These are phyloP conservation scores for Leccinum longicurvipes DNA, from an alignment of 768 basidiomycete genomes.

Conservation along the genomic window DNA sequence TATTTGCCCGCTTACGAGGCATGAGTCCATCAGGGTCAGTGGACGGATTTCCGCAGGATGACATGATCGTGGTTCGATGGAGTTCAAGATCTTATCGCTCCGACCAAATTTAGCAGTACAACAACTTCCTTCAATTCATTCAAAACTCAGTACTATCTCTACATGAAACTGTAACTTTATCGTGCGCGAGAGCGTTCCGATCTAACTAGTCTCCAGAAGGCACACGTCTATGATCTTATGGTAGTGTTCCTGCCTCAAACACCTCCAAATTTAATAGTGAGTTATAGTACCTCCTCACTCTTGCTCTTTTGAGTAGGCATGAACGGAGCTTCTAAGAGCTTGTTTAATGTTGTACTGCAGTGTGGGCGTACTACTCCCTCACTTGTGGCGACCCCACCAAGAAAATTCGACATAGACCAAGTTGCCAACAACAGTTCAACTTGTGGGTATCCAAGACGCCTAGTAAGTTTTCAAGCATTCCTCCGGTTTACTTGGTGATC, in stretches of 20 bases:
- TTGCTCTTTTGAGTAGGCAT: neutral
- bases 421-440: neutral
- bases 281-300: neutral
- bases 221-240: neutral
- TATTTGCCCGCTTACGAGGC: slow-evolving; percentile 48
- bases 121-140: neutral
- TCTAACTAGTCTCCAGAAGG: too few relatives aligned
- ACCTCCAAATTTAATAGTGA: neutral
- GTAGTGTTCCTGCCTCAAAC: neutral
- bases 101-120: neutral
- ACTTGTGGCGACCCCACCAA: neutral
- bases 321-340: neutral
- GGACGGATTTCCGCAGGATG: slow-evolving; percentile 64
- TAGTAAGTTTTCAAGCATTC: slow-evolving; percentile 7
- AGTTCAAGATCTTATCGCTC: neutral
- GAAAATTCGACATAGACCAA: neutral
- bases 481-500: neutral
- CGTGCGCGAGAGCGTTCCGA: neutral
- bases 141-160: too few relatives aligned
- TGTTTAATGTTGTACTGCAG: too few relatives aligned
- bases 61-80: slow-evolving; percentile 19
- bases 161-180: neutral
- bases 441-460: neutral
- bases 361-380: neutral
- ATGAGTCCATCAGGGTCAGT: slow-evolving; percentile 60